phyloP scores from a whole-genome alignment of 192 early-diverging fungal species.

The Gryganskiella cystojenkinii region DNA sequence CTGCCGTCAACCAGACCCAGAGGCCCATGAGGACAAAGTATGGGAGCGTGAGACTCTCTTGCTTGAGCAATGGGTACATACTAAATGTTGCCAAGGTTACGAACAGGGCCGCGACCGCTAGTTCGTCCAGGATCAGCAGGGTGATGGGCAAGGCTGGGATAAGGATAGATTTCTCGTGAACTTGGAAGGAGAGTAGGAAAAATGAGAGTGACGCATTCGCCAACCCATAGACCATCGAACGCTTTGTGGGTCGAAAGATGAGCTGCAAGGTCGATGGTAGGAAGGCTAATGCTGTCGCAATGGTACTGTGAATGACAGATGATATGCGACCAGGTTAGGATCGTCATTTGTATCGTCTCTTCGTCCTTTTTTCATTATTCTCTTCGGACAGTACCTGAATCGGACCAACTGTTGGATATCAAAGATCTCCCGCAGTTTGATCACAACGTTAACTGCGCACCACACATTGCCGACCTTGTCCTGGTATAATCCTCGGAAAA shows the following conservation, averaged over 20 bases:
- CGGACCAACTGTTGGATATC: conserved; percentile 67
- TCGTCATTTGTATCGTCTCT: not conserved
- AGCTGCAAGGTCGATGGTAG: conserved; percentile 80
- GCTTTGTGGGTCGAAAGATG: conserved; percentile 63
- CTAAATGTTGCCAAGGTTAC: conserved; percentile 82
- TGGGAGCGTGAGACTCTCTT: conserved; percentile 77
- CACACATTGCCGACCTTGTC: conserved; percentile 99
- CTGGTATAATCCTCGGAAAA: conserved; percentile 94
- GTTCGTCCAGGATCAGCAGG: conserved; percentile 78
- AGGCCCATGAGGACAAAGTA: conserved; percentile 75
- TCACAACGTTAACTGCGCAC: conserved; percentile 88
- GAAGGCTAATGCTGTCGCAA: conserved; percentile 73
- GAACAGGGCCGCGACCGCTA: conserved; percentile 70
- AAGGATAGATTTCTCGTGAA: conserved; percentile 97
- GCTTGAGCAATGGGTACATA: conserved; percentile 88
- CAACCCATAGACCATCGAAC: conserved; percentile 75
- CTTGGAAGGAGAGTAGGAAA: conserved; percentile 97
- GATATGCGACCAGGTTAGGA: too few relatives aligned
- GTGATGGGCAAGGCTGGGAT: conserved; percentile 83
- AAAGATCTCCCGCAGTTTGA: conserved; percentile 85
- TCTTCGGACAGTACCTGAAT: conserved; percentile 64
- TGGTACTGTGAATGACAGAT: too few relatives aligned
- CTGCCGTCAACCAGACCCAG: conserved; percentile 77
- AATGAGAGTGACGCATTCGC: conserved; percentile 87
- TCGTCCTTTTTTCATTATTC: not conserved